phyloP scores from a whole-genome alignment of 768 basidiomycete species.

The Tulasnella sp. region DNA sequence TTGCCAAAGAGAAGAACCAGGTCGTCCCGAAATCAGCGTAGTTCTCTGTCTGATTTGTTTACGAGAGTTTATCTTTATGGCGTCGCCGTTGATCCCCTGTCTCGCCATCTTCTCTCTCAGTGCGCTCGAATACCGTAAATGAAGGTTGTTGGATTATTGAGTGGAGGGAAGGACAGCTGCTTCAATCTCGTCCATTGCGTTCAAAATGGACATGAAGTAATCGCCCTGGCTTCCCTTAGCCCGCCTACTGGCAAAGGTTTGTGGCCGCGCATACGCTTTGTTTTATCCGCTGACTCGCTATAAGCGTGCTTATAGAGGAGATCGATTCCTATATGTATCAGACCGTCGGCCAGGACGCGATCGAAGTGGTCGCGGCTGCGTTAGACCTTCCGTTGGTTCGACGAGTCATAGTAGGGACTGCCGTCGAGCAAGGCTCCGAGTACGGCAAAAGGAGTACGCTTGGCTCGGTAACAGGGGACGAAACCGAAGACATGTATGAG shows the following conservation, averaged over 20 bases:
- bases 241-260: conserved; percentile 81
- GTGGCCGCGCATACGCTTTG: conserved; percentile 27
- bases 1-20: conserved; percentile 53
- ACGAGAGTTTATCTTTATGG: background rate
- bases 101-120: background rate
- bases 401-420: conserved; percentile 67
- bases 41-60: background rate
- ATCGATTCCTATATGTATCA: conserved; percentile 98
- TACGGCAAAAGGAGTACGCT: conserved; percentile 65
- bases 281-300: background rate
- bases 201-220: conserved; percentile 74
- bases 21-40: conserved; percentile 37
- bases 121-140: conserved; percentile 35
- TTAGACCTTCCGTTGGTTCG: conserved; percentile 82
- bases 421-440: conserved; percentile 73
- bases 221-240: conserved; percentile 81
- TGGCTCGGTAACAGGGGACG: conserved; percentile 58
- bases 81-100: background rate
- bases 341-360: conserved; percentile 94
- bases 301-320: conserved; percentile 59
- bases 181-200: conserved; percentile 88
- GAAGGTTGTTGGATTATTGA: conserved; percentile 91
- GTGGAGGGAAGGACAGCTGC: conserved; percentile 97
- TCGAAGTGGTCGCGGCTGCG: conserved; percentile 76
- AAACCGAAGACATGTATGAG: conserved; percentile 86